These are phyloP conservation scores for Jamesozyma hellenica DNA, from an alignment of 805 yeast species.

Conservation along the genomic window DNA sequence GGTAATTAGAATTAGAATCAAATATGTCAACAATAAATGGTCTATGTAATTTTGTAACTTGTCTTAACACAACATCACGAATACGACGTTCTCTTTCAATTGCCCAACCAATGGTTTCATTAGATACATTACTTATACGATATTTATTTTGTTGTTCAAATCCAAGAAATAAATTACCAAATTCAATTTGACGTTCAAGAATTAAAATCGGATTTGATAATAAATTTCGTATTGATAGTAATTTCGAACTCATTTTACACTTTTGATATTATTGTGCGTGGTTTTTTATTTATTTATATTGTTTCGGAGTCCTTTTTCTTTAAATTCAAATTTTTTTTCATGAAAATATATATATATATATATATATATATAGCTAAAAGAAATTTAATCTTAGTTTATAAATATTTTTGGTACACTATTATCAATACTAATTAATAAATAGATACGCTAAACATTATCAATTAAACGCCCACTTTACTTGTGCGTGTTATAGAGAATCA, in stretches of 20 bases:
- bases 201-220: constrained; percentile 75
- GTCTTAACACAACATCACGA: constrained; percentile 63
- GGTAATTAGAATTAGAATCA: constrained; percentile 49
- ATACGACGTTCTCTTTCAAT: constrained; percentile 71
- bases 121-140: constrained; percentile 59
- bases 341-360: not conserved
- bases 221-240: constrained; percentile 20
- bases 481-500: no score
- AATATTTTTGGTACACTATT: no score
- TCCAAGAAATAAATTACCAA: constrained; percentile 78
- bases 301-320: no score
- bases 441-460: no score
- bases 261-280: no score
- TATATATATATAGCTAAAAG: no score
- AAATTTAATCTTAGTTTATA: no score
- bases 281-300: no score
- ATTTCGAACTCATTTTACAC: not conserved
- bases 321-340: not conserved
- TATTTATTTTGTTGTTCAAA: constrained; percentile 87
- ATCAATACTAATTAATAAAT: no score
- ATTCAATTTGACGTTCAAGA: constrained; percentile 79
- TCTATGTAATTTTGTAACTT: constrained; percentile 73
- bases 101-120: constrained; percentile 70
- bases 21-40: constrained; percentile 71
- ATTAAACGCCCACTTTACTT: no score